Evolutionary conservation across 306 rosid genomes (phyloP), one percentile per base, ranked within the genome.

Genomic region (Quercus rubra): DNA sequence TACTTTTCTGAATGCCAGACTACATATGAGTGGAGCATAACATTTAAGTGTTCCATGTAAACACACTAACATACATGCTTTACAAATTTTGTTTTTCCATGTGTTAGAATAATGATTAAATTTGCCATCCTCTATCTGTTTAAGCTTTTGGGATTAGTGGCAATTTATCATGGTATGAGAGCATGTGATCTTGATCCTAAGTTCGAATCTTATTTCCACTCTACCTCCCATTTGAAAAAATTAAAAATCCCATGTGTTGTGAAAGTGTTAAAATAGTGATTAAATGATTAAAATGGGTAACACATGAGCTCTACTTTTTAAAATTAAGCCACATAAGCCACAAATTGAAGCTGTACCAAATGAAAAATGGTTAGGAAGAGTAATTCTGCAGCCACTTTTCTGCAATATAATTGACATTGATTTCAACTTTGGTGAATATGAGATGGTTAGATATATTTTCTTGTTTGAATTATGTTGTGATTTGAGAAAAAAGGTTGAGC

Each of bases 1-100:
- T 2, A 35, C 7, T 33, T 67, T 35, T 35, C 17, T 33, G 52
- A 33, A 35, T 35, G 27, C 51, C 23, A 35, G 52, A 67, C 1
- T 35, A 67, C 51, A 67, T 6, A 64, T 20, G 2, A 35, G n/a
- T 18, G 38, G 1, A 15, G 9, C 9, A 1, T 35, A 19, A 1
- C 5, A 19, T 18, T 35, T 5, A 5, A 5, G n/a, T 18, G 30
- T 63, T 15, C 70, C 70, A 2, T 63, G 38, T 13, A 67, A 67
- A 33, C 38, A 21, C 28, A 6, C 72, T 7, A 67, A 33, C 51
- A 43, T 49, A 61, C 77, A 61, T 14, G 62, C 28, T 41, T 46
- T 52, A 63, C 27, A 68, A 84, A 59, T 85, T 64, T 41, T 76
- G 74, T 43, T 13, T 79, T 79, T 71, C 66, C 38, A 19, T 27